Evolutionary conservation across 352 stramenopile genomes (phyloP).

Genomic region (Phytophthora niederhauseri): DNA sequence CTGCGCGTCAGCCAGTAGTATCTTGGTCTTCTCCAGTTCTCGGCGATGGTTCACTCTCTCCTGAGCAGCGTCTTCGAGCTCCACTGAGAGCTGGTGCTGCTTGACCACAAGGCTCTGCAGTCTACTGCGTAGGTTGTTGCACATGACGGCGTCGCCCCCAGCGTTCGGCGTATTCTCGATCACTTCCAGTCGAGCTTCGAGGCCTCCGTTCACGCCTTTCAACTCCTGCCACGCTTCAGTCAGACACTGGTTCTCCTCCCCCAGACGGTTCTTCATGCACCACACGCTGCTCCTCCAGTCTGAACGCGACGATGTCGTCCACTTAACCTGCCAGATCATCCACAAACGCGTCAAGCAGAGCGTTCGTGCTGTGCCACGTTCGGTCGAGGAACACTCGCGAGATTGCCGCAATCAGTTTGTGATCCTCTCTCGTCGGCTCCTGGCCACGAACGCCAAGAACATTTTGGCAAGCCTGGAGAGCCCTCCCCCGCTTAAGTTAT

Average conservation of each 20-base stretch:
- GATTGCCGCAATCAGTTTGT: too few relatives aligned
- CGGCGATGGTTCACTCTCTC: conserved; percentile 48
- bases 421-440: too few relatives aligned
- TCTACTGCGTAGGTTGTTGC: conserved; percentile 50
- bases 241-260: conserved; percentile 46
- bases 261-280: conserved; percentile 31
- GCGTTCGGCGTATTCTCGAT: conserved; percentile 45
- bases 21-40: conserved; percentile 39
- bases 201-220: conserved; percentile 24
- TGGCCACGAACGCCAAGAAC: too few relatives aligned
- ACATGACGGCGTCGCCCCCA: conserved; percentile 55
- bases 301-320: conserved; percentile 38
- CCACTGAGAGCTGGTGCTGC: conserved; percentile 29
- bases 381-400: conserved; percentile 31
- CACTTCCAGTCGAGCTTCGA: conserved; percentile 39
- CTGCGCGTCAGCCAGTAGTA: conserved; percentile 40
- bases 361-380: conserved; percentile 23
- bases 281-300: conserved; percentile 46
- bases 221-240: conserved; percentile 24
- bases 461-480: too few relatives aligned
- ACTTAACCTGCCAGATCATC: conserved; percentile 35
- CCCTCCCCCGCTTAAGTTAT: neutral
- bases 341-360: conserved; percentile 42
- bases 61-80: conserved; percentile 31
- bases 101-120: conserved; percentile 32